Evolutionary conservation across 75 land plant species (phyloP), one percentile per base, ranked within the genome.

Genomic region (Azolla pinnata): DNA sequence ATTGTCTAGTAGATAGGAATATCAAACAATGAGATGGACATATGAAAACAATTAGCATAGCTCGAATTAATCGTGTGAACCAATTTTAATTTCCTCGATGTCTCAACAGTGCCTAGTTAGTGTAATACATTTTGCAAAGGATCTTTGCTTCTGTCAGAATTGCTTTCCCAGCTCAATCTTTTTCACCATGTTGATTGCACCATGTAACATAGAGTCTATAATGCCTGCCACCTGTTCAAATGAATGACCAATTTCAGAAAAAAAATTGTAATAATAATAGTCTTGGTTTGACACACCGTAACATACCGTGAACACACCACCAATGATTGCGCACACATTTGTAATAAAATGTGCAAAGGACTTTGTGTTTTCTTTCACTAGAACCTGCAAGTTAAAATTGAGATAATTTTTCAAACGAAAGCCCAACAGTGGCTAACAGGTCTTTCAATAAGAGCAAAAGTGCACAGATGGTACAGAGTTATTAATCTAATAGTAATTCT

Each of bases 291-390:
- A n/a, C n/a, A n/a, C 28, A 24, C 10, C 33, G 17, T 29, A 47
- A 54, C 73, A 31, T 40, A 95, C 99, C 81, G 99, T 95, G 75
- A 95, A 95, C 61, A 95, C 79, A 46, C 99, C 99, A 46, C 99
- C 99, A 67, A 90, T 90, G 26, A 95, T 95, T 7, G 99, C 99
- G 78, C 99, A 95, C 27, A 95, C 74, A 69, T 86, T 95, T 27
- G 99, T 95, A 35, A 95, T 74, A 47, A 95, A 95, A 60, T 95
- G 99, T 10, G 91, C 83, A 67, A 95, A 95, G 12, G 99, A 90
- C 56, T 76, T 90, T 20, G 66, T 33, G 40, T 63, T 74, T 66
- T 90, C 91, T 42, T 73, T 81, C 33, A 95, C 69, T 47, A 95
- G 51, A 28, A 95, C 97, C 99, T 95, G 91, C n/a, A 53, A 19